Evolutionary conservation across 2,329 filamentous ascomycete species (phyloP).

Genomic region (Trichoderma koningii): DNA sequence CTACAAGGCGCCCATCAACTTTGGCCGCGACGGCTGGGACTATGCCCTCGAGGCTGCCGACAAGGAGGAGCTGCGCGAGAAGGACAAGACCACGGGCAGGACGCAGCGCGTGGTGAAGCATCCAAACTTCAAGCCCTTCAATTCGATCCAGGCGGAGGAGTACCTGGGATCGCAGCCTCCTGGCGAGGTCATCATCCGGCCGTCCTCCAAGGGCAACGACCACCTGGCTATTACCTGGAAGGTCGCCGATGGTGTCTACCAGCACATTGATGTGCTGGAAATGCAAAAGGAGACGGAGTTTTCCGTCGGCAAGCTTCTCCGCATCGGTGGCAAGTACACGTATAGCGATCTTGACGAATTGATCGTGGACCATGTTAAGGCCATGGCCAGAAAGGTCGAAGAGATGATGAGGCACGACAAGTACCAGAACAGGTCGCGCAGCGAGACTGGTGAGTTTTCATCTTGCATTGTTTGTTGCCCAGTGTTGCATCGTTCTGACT

Average conservation of each 20-base stretch:
- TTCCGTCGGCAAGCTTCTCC: constrained; percentile 81
- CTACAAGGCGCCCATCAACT: constrained; percentile 68
- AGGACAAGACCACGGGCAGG: constrained; percentile 80
- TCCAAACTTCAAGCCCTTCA: constrained; percentile 92
- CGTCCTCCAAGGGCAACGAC: constrained; percentile 92
- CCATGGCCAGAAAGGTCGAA: constrained; percentile 96
- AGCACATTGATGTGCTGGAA: constrained; percentile 96
- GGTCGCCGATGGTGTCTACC: constrained; percentile 91
- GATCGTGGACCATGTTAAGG: constrained; percentile 95
- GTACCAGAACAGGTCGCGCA: constrained; percentile 78
- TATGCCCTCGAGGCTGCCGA: constrained; percentile 77
- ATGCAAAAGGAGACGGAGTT: constrained; percentile 97
- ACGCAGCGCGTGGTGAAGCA: constrained; percentile 97
- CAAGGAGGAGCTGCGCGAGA: constrained; percentile 79
- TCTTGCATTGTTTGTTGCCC: background rate
- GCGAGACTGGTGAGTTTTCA: constrained; percentile 76
- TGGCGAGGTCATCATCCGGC: constrained; percentile 92
- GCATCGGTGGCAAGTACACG: constrained; percentile 83
- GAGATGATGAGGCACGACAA: constrained; percentile 95
- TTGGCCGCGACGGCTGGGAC: constrained; percentile 83
- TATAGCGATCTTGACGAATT: constrained; percentile 97
- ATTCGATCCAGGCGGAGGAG: constrained; percentile 88
- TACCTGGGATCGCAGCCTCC: constrained; percentile 82
- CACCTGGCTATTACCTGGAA: constrained; percentile 98
- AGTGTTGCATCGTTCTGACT: constrained; percentile 29